Percentiles rank a stretch among this genome's conserved stretches.
phyloP scores from a whole-genome alignment of 768 basidiomycete genomes.

The Tricholoma saponaceum region DNA sequence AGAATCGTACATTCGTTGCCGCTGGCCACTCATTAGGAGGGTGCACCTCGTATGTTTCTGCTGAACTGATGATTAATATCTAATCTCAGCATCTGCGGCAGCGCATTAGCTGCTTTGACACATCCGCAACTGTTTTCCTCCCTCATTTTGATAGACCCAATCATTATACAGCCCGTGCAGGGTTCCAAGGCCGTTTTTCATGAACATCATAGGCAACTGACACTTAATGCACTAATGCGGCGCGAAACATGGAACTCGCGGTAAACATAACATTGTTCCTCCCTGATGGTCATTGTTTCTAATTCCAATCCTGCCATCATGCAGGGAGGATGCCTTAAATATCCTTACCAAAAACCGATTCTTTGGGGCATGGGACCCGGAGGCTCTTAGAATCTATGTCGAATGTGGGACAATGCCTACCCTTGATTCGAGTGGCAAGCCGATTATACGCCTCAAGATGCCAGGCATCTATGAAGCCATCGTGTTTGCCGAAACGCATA shows the following conservation, averaged over 20 bases:
- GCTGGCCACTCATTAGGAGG: constrained; percentile 88
- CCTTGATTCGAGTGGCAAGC: constrained; percentile 23
- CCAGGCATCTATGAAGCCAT: constrained; percentile 60
- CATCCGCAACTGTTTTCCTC: constrained; percentile 66
- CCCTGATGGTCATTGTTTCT: not conserved
- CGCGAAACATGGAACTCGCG: constrained; percentile 61
- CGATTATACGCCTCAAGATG: constrained; percentile 60
- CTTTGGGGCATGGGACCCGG: constrained; percentile 69
- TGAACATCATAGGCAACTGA: constrained; percentile 18
- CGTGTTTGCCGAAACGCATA: constrained; percentile 48
- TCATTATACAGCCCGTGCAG: constrained; percentile 39
- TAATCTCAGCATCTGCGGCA: constrained; percentile 21
- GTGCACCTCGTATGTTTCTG: constrained; percentile 56
- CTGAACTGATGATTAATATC: not conserved
- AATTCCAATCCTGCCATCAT: not conserved
- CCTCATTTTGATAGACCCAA: constrained; percentile 76
- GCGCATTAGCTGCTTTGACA: constrained; percentile 60
- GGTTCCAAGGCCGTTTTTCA: constrained; percentile 1
- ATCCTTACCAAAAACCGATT: constrained; percentile 53
- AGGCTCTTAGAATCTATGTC: constrained; percentile 55
- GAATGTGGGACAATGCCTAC: constrained; percentile 48
- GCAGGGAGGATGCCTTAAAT: constrained; percentile 56
- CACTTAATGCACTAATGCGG: constrained; percentile 49
- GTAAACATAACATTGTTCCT: constrained; percentile 27
- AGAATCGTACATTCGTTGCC: constrained; percentile 51